Percentiles rank a stretch among this genome's conserved stretches.
phyloP scores from a whole-genome alignment of 2,329 filamentous ascomycete species.

The Endocalyx cinctus region DNA sequence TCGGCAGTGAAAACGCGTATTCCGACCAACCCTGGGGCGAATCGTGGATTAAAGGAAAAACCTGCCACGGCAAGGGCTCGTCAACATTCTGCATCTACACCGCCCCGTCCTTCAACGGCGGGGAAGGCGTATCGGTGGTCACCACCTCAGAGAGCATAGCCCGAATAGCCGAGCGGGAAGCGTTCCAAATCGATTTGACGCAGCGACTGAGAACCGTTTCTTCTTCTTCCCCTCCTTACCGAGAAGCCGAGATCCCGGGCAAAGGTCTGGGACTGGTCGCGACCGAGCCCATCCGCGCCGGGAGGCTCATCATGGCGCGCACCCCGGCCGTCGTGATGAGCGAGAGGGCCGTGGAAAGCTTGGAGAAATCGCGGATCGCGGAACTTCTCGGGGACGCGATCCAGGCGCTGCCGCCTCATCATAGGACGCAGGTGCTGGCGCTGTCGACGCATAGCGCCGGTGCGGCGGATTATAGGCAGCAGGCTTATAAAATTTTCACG shows the following conservation, averaged over 20 bases:
- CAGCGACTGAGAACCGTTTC: too few relatives aligned
- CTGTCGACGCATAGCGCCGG: slow-evolving; percentile 21
- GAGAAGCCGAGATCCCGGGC: slow-evolving; percentile 21
- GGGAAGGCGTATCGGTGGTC: slow-evolving; percentile 22
- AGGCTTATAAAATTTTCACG: slow-evolving; percentile 25
- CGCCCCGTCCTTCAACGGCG: slow-evolving; percentile 16
- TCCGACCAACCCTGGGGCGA: too few relatives aligned
- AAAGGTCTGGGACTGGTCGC: slow-evolving; percentile 29
- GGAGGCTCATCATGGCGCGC: slow-evolving; percentile 23
- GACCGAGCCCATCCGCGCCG: slow-evolving; percentile 18
- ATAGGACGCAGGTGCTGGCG: slow-evolving; percentile 20
- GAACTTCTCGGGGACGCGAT: slow-evolving; percentile 21
- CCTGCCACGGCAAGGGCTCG: too few relatives aligned
- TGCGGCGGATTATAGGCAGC: slow-evolving; percentile 13
- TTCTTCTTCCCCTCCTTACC: slow-evolving; percentile 15
- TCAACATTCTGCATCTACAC: too few relatives aligned
- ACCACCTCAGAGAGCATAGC: slow-evolving; percentile 19
- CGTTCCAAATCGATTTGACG: slow-evolving; percentile 2
- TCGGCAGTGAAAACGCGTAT: too few relatives aligned
- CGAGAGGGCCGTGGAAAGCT: slow-evolving; percentile 16
- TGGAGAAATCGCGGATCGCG: slow-evolving; percentile 14
- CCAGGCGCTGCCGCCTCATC: slow-evolving; percentile 16
- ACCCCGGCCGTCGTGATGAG: slow-evolving; percentile 30
- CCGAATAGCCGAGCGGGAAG: slow-evolving; percentile 9
- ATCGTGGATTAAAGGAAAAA: too few relatives aligned